Percentiles rank a stretch among this genome's conserved stretches.
These are phyloP conservation scores for Hypoxylon sp. DNA, from an alignment of 2,329 filamentous ascomycete genomes.

Conservation along the genomic window DNA sequence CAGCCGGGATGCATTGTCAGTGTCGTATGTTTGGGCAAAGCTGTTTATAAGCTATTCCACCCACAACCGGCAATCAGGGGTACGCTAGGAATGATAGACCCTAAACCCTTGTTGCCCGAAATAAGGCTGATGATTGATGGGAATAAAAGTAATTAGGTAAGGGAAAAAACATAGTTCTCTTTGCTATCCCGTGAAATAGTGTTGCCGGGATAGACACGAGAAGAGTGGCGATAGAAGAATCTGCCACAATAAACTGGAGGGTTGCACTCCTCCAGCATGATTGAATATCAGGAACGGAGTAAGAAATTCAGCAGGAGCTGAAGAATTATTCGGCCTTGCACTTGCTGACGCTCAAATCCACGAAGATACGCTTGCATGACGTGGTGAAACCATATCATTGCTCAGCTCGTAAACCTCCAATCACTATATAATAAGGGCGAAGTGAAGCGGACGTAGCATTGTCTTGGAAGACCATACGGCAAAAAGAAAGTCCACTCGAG, in stretches of 20 bases:
- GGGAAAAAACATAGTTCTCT: constrained; percentile 3
- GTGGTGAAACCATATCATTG: constrained; percentile 7
- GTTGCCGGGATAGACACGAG: neutral
- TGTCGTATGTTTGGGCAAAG: constrained; percentile 27
- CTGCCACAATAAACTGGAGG: constrained; percentile 20
- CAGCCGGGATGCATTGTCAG: constrained; percentile 10
- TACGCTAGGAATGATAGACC: constrained; percentile 4
- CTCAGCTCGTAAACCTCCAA: constrained; percentile 14
- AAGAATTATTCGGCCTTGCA: neutral
- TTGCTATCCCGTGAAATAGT: constrained; percentile 3
- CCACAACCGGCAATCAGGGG: constrained; percentile 15
- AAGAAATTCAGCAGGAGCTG: constrained; percentile 13
- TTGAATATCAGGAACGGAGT: constrained; percentile 1
- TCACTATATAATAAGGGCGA: constrained; percentile 10
- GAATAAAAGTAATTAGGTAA: constrained; percentile 12
- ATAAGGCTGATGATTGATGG: constrained; percentile 25
- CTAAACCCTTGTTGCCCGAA: constrained; percentile 7
- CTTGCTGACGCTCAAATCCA: neutral
- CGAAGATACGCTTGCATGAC: constrained; percentile 10
- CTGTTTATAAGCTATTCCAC: constrained; percentile 5
- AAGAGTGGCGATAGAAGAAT: constrained; percentile 14
- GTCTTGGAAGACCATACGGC: neutral
- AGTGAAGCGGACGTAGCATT: constrained; percentile 3
- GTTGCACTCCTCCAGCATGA: constrained; percentile 10
- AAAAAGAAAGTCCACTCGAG: constrained; percentile 5